phyloP scores from a whole-genome alignment of 2,329 filamentous ascomycete genomes.

The Colletotrichum brevisporum region DNA sequence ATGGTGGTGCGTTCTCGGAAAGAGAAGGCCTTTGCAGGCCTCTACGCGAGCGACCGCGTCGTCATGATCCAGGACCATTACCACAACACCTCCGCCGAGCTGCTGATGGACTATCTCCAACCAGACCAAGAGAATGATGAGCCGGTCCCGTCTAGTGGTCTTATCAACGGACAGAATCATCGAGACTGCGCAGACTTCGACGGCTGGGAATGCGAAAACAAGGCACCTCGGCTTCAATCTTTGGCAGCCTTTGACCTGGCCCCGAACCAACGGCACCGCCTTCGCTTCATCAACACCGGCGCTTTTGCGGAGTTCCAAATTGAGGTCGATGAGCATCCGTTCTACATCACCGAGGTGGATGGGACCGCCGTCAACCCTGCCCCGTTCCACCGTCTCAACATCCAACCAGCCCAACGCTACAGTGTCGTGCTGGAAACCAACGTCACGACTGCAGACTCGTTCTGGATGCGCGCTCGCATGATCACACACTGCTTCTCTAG shows the following conservation, averaged over 20 bases:
- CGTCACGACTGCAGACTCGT: slow-evolving; percentile 65
- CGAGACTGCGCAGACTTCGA: slow-evolving; percentile 52
- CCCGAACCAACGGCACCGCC: slow-evolving; percentile 71
- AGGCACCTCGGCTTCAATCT: slow-evolving; percentile 24
- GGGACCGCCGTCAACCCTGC: slow-evolving; percentile 75
- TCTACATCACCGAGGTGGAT: slow-evolving; percentile 78
- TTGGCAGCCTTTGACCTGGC: slow-evolving; percentile 57
- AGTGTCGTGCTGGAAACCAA: slow-evolving; percentile 75
- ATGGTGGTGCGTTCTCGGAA: slow-evolving; percentile 74
- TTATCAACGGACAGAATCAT: slow-evolving; percentile 71
- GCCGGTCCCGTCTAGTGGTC: slow-evolving; percentile 74
- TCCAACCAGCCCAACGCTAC: slow-evolving; percentile 80
- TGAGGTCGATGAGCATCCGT: slow-evolving; percentile 76
- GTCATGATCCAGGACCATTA: slow-evolving; percentile 83
- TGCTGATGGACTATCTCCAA: slow-evolving; percentile 69
- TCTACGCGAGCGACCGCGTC: slow-evolving; percentile 65
- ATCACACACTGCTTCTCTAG: slow-evolving; percentile 55
- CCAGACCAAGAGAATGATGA: slow-evolving; percentile 71
- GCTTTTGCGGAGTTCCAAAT: slow-evolving; percentile 81
- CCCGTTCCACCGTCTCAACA: slow-evolving; percentile 71
- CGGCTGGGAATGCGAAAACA: slow-evolving; percentile 60
- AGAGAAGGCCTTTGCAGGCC: slow-evolving; percentile 45
- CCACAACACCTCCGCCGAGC: slow-evolving; percentile 67
- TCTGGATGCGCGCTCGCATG: slow-evolving; percentile 73
- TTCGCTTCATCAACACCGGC: slow-evolving; percentile 79